Evolutionary conservation across 139 green algal genomes (phyloP), one percentile per base, ranked within the genome.

Genomic region (Chlamydomonas schloesseri): DNA sequence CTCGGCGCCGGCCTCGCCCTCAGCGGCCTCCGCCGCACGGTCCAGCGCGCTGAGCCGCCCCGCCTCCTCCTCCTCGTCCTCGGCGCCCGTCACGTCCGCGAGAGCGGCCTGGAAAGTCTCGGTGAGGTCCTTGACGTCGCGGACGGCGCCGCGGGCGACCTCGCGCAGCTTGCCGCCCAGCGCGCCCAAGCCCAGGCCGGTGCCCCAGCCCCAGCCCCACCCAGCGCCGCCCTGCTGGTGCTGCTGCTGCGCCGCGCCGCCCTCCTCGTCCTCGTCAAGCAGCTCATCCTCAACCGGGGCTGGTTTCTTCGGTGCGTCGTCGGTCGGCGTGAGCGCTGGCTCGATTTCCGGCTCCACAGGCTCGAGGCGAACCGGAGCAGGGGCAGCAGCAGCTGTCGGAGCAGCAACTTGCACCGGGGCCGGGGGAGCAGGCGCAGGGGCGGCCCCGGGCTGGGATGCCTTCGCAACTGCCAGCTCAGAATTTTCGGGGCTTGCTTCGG

Each of bases 111-210:
- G 89, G 21, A 92, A 81, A 29, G 79, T 89, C 34, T 81, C 86
- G 18, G 86, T 89, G 13, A 92, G 72, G 55, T 92, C 82, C 65
- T 89, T 76, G 18, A 90, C 75, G 71, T 92, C 89, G 10, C 81
- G 82, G 15, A 86, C 82, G 34, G 89, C 89, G 24, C 82, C 89
- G 1, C 70, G 34, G 0, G 82, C 82, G 2, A 87, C 89, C 33
- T 87, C 50, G 33, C 82, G 81, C 55, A 90, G 86, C 76, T 73
- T 86, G 24, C 81, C 80, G 55, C 84, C 81, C 4, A 90, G 37
- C 0, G 67, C 37, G 21, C 67, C 75, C 3, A 89, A 68, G 57
- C 86, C 89, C 88, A 82, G 90, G 50, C 88, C 88, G 11, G 68
- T 65, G 2, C 83, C 83, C 73, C 73, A 78, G 42, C 83, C 73